Percentiles rank a stretch among this genome's conserved stretches.
Conservation (phyloP, 2,329 filamentous ascomycete species). For the Epichloe brachyelytri region DNA sequence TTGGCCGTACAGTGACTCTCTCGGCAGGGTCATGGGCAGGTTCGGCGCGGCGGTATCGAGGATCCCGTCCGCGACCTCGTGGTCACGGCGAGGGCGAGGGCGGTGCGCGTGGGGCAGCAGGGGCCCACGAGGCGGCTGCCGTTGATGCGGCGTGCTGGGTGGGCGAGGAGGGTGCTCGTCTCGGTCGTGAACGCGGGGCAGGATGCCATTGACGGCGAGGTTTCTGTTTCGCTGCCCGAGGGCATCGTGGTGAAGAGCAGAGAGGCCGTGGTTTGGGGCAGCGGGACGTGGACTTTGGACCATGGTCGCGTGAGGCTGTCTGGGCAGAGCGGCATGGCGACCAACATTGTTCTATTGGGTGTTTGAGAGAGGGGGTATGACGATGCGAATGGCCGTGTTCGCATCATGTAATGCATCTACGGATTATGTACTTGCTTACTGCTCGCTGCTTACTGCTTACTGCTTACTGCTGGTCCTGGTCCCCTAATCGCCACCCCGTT, state of each 20-base stretch:
- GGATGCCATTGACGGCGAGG: conserved; percentile 5
- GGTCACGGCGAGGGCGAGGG: conserved; percentile 16
- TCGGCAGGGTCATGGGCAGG: conserved; percentile 25
- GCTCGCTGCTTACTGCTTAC: background rate
- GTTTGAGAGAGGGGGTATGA: background rate
- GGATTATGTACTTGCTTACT: background rate
- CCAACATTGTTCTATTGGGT: conserved; percentile 12
- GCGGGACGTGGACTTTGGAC: conserved; percentile 8
- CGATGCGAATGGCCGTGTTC: no score
- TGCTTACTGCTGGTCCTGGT: background rate
- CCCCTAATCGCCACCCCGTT: conserved; percentile 7
- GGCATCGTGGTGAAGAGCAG: conserved; percentile 4
- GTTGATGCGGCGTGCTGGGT: conserved; percentile 14
- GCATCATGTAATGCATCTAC: background rate
- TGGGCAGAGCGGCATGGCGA: conserved; percentile 11
- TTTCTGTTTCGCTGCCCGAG: conserved; percentile 9
- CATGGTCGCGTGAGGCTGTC: conserved; percentile 5
- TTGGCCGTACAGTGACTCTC: conserved; percentile 25
- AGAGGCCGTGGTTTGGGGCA: conserved; percentile 10
- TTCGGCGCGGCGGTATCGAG: conserved; percentile 25
- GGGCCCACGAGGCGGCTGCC: conserved; percentile 3
- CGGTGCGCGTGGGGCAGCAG: conserved; percentile 5
- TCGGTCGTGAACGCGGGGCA: conserved; percentile 14
- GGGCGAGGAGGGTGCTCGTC: conserved; percentile 9
- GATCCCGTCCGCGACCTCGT: conserved; percentile 27